Evolutionary conservation across 345 rosid genomes (phyloP).

Genomic region (Eutrema heterophyllum): DNA sequence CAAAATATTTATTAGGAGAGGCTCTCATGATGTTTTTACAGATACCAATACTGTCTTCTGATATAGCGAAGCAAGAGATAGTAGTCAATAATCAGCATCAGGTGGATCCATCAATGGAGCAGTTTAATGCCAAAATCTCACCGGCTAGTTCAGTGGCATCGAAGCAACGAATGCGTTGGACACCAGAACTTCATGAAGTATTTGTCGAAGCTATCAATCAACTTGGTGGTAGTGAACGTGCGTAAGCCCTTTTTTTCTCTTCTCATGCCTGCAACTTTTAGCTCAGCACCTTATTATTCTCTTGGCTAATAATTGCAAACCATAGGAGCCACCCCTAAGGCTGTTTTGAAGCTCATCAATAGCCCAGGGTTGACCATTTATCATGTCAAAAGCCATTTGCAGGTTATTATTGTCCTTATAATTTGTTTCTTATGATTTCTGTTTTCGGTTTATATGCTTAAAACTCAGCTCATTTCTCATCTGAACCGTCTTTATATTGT

Average conservation of each 20-base stretch:
- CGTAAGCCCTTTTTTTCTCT: slow-evolving; percentile 22
- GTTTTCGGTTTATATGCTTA: not conserved
- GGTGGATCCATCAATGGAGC: slow-evolving; percentile 32
- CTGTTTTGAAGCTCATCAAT: slow-evolving; percentile 78
- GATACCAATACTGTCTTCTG: slow-evolving; percentile 30
- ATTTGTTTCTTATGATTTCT: not conserved
- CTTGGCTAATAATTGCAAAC: slow-evolving; percentile 15
- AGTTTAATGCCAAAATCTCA: slow-evolving; percentile 22
- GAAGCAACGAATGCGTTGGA: slow-evolving; percentile 92
- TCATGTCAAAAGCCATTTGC: slow-evolving; percentile 97
- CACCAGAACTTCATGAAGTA: slow-evolving; percentile 90
- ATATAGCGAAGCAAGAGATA: slow-evolving; percentile 35
- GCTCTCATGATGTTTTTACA: slow-evolving; percentile 14
- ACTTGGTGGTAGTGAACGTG: slow-evolving; percentile 90
- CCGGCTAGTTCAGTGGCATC: slow-evolving; percentile 34
- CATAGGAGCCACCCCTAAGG: slow-evolving; percentile 94
- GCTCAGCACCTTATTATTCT: slow-evolving; percentile 2
- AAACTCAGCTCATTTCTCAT: not conserved
- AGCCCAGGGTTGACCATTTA: slow-evolving; percentile 79
- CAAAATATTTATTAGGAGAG: not conserved
- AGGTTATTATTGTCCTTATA: slow-evolving; percentile 38
- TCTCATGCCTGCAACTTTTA: not conserved
- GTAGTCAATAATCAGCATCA: slow-evolving; percentile 38
- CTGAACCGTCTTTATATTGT: not conserved
- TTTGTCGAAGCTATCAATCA: slow-evolving; percentile 87